These are phyloP conservation scores for Hysterangium stoloniferum DNA, from an alignment of 768 basidiomycete genomes.

Conservation along the genomic window DNA sequence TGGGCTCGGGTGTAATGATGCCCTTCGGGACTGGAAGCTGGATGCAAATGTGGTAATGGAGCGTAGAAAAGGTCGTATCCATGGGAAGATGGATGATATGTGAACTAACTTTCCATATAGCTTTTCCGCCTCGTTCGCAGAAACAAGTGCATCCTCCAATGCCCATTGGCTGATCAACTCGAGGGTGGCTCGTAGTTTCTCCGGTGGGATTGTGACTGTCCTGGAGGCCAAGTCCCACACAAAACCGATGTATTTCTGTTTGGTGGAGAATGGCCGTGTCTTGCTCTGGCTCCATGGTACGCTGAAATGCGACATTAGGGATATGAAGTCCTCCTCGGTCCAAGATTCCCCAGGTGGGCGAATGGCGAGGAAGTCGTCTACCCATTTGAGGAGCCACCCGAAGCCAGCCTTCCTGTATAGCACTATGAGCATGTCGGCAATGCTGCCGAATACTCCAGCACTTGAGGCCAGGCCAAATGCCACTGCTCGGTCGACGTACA, in stretches of 20 bases:
- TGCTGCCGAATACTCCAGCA: constrained; percentile 27
- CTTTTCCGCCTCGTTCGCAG: constrained; percentile 19
- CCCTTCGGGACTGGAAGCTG: constrained; percentile 15
- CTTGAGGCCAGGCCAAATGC: constrained; percentile 28
- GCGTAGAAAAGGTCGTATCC: constrained; percentile 22
- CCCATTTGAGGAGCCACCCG: constrained; percentile 28
- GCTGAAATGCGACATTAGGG: constrained; percentile 20
- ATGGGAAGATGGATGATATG: constrained; percentile 20
- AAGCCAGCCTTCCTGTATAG: constrained; percentile 22
- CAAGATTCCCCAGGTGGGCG: constrained; percentile 18
- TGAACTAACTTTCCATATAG: constrained; percentile 29
- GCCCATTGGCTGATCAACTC: constrained; percentile 16
- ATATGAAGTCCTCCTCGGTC: constrained; percentile 24
- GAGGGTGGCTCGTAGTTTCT: constrained; percentile 18
- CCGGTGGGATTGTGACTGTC: constrained; percentile 19
- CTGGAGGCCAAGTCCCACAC: constrained; percentile 25
- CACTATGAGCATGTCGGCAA: constrained; percentile 28
- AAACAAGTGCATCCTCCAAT: no score
- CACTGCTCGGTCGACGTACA: constrained; percentile 28
- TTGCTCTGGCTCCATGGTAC: constrained; percentile 29
- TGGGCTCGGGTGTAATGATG: constrained; percentile 10
- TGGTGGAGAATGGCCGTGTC: constrained; percentile 14
- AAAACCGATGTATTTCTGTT: constrained; percentile 28
- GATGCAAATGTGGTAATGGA: constrained; percentile 18
- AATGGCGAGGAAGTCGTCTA: constrained; percentile 31